phyloP scores from a whole-genome alignment of 768 basidiomycete species.

The Auriscalpium microsporum region DNA sequence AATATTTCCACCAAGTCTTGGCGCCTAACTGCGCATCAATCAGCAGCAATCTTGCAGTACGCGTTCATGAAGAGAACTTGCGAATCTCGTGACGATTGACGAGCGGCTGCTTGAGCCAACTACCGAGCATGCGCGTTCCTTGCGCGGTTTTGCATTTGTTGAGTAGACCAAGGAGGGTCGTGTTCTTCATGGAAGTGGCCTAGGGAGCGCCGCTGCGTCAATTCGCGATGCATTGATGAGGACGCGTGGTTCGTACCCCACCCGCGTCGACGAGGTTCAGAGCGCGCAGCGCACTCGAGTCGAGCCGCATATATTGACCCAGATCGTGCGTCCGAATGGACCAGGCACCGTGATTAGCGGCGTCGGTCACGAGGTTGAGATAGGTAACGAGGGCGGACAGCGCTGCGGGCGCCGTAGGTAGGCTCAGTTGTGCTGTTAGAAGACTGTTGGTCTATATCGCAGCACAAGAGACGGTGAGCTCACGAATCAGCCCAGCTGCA shows the following conservation, averaged over 20 bases:
- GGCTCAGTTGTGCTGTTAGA: constrained; percentile 61
- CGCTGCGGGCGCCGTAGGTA: constrained; percentile 73
- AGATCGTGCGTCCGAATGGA: constrained; percentile 82
- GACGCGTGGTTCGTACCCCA: constrained; percentile 25
- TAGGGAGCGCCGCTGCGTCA: constrained; percentile 14
- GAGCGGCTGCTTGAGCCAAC: constrained; percentile 94
- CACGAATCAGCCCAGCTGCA: constrained; percentile 5
- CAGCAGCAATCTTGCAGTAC: not conserved
- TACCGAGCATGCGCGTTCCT: constrained; percentile 77
- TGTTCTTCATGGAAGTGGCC: constrained; percentile 66
- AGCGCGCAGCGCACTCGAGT: constrained; percentile 89
- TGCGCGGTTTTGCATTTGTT: constrained; percentile 97
- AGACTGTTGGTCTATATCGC: not conserved
- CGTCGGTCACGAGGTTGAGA: constrained; percentile 68
- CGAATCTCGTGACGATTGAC: constrained; percentile 91
- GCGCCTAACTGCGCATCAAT: constrained; percentile 50
- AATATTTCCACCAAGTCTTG: constrained; percentile 86
- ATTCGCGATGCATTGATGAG: not conserved
- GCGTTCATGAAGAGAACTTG: constrained; percentile 27
- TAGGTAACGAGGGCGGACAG: constrained; percentile 77
- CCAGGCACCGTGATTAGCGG: constrained; percentile 73
- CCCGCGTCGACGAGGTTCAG: constrained; percentile 69
- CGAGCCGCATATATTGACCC: constrained; percentile 90
- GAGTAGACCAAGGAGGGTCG: constrained; percentile 79
- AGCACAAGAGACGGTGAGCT: not conserved